Evolutionary conservation across 352 stramenopile species (phyloP).

Genomic region (Pythium volutum): DNA sequence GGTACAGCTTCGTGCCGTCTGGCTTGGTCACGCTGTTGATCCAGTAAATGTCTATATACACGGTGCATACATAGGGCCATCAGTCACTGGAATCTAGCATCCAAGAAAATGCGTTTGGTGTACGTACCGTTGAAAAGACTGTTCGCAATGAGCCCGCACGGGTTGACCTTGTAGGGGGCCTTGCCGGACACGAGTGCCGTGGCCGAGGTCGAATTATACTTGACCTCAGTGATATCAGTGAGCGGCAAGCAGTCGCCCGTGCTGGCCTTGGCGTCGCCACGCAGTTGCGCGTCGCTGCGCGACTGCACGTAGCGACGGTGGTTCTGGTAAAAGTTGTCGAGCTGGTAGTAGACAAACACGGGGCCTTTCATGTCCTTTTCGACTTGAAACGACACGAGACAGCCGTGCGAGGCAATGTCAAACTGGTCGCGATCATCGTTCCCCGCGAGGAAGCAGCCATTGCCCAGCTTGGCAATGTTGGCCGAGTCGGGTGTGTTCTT

Average conservation of each 20-base stretch:
- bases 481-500: conserved; percentile 44
- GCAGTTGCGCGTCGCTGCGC: conserved; percentile 89
- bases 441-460: conserved; percentile 55
- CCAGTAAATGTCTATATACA: conserved; percentile 73
- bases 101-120: background rate
- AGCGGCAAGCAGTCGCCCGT: conserved; percentile 85
- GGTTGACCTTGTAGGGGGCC: conserved; percentile 86
- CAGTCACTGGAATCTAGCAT: background rate
- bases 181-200: conserved; percentile 31
- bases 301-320: conserved; percentile 93
- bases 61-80: background rate
- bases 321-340: conserved; percentile 99
- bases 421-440: conserved; percentile 70
- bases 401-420: conserved; percentile 52
- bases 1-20: conserved; percentile 39
- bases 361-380: conserved; percentile 94
- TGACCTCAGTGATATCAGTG: conserved; percentile 36
- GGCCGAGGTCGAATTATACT: conserved; percentile 72
- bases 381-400: conserved; percentile 86
- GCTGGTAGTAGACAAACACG: conserved; percentile 98
- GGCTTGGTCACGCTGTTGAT: conserved; percentile 62
- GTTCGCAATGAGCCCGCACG: conserved; percentile 98
- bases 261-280: conserved; percentile 57
- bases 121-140: conserved; percentile 97
- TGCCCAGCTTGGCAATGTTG: conserved; percentile 58